Evolutionary conservation across 768 basidiomycete genomes (phyloP), one percentile per base, ranked within the genome.

Genomic region (Rhizopogon sp.): DNA sequence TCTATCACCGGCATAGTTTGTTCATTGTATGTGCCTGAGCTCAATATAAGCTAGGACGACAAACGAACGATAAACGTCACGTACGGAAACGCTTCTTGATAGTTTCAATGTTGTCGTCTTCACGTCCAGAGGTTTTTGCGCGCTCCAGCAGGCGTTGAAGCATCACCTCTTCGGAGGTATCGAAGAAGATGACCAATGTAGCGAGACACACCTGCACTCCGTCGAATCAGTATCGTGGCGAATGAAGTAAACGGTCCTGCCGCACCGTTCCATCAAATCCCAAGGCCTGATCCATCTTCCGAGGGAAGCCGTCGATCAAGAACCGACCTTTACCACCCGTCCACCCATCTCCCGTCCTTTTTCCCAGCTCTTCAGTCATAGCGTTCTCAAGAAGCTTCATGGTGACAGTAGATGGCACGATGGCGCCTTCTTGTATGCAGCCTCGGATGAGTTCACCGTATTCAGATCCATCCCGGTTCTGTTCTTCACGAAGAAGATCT

Each of bases 281-380:
- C 64, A 87, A 57, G 0, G 95, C 96, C 72, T 99, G 97, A 68
- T 99, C 97, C 93, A 98, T 94, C 78, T 98, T 94, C 57, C 96
- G 82, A 53, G 96, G 97, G 73, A 98, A 98, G 1, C 96, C 97
- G 59, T 99, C 96, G 58, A 99, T 86, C 62, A 98, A 78, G 78
- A 98, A 99, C 44, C 93, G 84, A 35, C 91, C 92, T 51, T 72
- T 75, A 25, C 87, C 90, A 33, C 81, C 73, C 8, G 68, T 70
- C 93, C 92, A 94, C 20, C 81, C 84, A 6, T 77, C 73, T 10
- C 76, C 74, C 0, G 71, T 54, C 47, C 66, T 70, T 17, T 63
- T 62, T 64, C 79, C 71, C 33, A 94, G 67, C 11, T 81, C 82
- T 40, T 71, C 80, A 22, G 68, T 64, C 90, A 99, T 98, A 7